Evolutionary conservation across 306 rosid genomes (phyloP).

Genomic region (Corylus heterophylla): DNA sequence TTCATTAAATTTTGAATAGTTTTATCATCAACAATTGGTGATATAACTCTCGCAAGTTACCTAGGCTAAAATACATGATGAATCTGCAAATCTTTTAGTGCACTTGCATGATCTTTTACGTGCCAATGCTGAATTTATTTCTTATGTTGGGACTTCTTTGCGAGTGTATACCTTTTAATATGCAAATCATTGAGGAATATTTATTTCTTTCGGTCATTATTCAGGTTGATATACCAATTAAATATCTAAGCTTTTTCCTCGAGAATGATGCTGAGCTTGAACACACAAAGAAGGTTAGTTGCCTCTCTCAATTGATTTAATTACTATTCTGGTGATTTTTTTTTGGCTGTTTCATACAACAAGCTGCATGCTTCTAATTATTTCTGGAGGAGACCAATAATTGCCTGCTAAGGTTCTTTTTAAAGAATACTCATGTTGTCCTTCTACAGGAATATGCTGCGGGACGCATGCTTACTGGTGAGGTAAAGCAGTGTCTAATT

Average conservation of each 20-base stretch:
- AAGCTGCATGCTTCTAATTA: not conserved
- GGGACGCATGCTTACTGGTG: conserved; percentile 92
- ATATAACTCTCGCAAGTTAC: not conserved
- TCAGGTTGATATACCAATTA: conserved; percentile 94
- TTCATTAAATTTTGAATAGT: not conserved
- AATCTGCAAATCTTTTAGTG: not conserved
- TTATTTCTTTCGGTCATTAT: conserved; percentile 10
- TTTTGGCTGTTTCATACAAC: conserved; percentile 5
- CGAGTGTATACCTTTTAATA: conserved; percentile 2
- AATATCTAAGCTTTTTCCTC: conserved; percentile 79
- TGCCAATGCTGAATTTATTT: not conserved
- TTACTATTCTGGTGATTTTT: not conserved
- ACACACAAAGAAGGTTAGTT: conserved; percentile 58
- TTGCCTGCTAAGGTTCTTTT: conserved; percentile 13
- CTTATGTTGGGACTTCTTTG: not conserved
- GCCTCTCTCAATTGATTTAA: conserved; percentile 9
- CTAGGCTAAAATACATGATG: not conserved
- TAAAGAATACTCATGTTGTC: conserved; percentile 11
- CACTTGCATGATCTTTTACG: not conserved
- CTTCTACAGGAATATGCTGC: conserved; percentile 73
- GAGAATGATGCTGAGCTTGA: conserved; percentile 83
- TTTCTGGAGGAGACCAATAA: not conserved
- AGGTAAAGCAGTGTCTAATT: conserved; percentile 76
- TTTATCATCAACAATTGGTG: not conserved
- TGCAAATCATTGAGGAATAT: conserved; percentile 16